Percentiles rank a stretch among this genome's conserved stretches.
phyloP scores from a whole-genome alignment of 2,329 filamentous ascomycete species.

The Diaporthe destruens region DNA sequence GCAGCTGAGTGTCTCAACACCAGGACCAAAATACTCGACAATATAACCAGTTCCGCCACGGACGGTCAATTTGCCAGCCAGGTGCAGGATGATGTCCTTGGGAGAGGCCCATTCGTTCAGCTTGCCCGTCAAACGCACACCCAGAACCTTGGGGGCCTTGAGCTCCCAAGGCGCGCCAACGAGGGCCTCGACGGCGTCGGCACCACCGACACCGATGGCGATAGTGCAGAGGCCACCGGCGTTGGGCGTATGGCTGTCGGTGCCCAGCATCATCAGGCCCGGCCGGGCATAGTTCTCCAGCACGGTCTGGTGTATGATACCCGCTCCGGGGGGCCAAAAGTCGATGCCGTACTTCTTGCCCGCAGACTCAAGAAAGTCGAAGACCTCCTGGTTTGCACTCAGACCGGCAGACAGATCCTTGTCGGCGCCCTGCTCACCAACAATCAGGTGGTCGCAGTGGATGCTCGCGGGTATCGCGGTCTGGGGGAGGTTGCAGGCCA shows the following conservation, averaged over 20 bases:
- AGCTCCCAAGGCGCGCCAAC: slow-evolving; percentile 98
- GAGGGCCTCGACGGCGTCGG: slow-evolving; percentile 95
- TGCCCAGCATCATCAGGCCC: slow-evolving; percentile 98
- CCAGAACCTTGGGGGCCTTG: slow-evolving; percentile 91
- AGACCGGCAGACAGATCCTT: slow-evolving; percentile 88
- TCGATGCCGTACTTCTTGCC: slow-evolving; percentile 93
- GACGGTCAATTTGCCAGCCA: slow-evolving; percentile 92
- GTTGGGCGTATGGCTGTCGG: slow-evolving; percentile 97
- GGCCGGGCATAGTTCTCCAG: slow-evolving; percentile 98
- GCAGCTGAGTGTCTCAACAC: slow-evolving; percentile 87
- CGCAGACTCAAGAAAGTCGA: slow-evolving; percentile 95
- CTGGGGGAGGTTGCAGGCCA: slow-evolving; percentile 90
- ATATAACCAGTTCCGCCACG: slow-evolving; percentile 94
- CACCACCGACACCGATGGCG: slow-evolving; percentile 96
- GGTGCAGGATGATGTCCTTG: slow-evolving; percentile 93
- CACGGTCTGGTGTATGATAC: slow-evolving; percentile 97
- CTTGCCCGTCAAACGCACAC: slow-evolving; percentile 85
- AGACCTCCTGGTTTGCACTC: slow-evolving; percentile 94
- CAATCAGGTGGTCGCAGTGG: slow-evolving; percentile 99
- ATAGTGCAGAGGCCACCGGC: slow-evolving; percentile 94
- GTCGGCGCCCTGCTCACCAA: slow-evolving; percentile 90
- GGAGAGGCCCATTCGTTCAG: slow-evolving; percentile 92
- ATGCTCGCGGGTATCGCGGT: slow-evolving; percentile 97
- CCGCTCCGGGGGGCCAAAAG: slow-evolving; percentile 94
- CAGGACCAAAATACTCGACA: slow-evolving; percentile 93